Evolutionary conservation across 2,329 filamentous ascomycete genomes (phyloP), one percentile per base, ranked within the genome.

Genomic region (Amauroascus niger): DNA sequence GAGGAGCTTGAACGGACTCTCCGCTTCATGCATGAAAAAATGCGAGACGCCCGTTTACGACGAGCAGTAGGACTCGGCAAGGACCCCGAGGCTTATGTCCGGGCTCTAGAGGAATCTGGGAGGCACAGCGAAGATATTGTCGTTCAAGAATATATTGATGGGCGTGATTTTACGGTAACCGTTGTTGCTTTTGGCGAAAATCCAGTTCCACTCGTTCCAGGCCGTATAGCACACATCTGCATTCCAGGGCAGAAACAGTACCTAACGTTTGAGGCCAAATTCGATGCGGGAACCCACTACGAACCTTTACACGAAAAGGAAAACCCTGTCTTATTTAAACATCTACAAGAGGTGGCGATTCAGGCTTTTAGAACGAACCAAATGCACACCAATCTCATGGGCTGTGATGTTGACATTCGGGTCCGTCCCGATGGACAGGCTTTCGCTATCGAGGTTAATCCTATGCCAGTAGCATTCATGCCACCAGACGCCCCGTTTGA

Each of bases 401-500:
- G 60, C 3, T 53, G 50, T 47, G 56, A 61, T 54, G 61, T 62
- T 26, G 60, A 64, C 39, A 57, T 64, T 37, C 57, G 61, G 7
- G 51, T 58, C 14, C 54, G 55, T 6, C 45, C 33, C 2, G 54
- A 59, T 41, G 60, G 59, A 2, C 51, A 58, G 47, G 55, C 53
- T 7, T 59, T 59, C 48, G 60, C 53, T 1, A 61, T 63, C 26
- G 62, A 64, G 40, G 62, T 63, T 16, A 60, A 64, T 46, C 61
- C 62, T 1, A 55, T 58, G 52, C 61, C 61, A 14, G 58, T 57
- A 1, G 56, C 55, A 3, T 64, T 64, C 33, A 54, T 60, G 39
- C 57, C 58, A 1, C 49, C 49, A 16, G 55, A 54, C 16, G 45
- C 53, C 5, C 43, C 58, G 6, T 58, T 59, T 13, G 54, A 58